Evolutionary conservation across 495 filamentous ascomycete species (phyloP).

Genomic region (Trichoderma virens): DNA sequence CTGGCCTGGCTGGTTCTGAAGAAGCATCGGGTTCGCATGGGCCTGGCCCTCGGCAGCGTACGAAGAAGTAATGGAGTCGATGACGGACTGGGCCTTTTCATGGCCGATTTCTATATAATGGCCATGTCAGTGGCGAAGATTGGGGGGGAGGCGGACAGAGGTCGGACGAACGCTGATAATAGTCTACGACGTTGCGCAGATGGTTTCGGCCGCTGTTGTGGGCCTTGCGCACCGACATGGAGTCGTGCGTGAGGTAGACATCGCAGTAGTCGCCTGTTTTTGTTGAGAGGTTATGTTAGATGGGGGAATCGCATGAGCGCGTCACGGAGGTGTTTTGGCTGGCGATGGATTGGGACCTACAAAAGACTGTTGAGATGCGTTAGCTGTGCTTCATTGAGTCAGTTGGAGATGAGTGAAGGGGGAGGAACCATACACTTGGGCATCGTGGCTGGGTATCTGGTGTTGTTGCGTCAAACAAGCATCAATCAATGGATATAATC

Average conservation of each 20-base stretch:
- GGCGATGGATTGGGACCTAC: no score
- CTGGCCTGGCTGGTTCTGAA: slow-evolving; percentile 47
- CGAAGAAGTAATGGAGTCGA: slow-evolving; percentile 91
- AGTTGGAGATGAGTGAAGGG: slow-evolving; percentile 12
- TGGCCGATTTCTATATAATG: slow-evolving; percentile 75
- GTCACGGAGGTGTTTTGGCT: background rate
- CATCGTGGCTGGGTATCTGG: slow-evolving; percentile 26
- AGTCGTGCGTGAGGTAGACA: slow-evolving; percentile 99
- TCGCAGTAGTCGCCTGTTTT: slow-evolving; percentile 91
- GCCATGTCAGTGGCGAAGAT: background rate
- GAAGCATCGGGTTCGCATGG: slow-evolving; percentile 73
- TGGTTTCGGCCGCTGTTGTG: slow-evolving; percentile 97
- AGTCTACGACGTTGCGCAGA: slow-evolving; percentile 92
- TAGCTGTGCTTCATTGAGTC: slow-evolving; percentile 15
- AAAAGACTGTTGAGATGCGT: slow-evolving; percentile 39
- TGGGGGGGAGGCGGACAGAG: slow-evolving; percentile 6
- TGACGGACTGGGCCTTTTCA: slow-evolving; percentile 96
- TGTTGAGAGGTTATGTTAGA: background rate
- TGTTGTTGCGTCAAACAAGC: background rate
- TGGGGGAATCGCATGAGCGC: background rate
- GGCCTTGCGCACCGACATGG: slow-evolving; percentile 97
- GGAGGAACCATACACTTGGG: slow-evolving; percentile 33
- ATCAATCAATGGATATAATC: background rate
- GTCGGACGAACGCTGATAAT: slow-evolving; percentile 79
- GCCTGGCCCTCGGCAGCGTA: slow-evolving; percentile 91